Evolutionary conservation across 305 asterid genomes (phyloP), one percentile per base, ranked within the genome.

Genomic region (Striga hermonthica): DNA sequence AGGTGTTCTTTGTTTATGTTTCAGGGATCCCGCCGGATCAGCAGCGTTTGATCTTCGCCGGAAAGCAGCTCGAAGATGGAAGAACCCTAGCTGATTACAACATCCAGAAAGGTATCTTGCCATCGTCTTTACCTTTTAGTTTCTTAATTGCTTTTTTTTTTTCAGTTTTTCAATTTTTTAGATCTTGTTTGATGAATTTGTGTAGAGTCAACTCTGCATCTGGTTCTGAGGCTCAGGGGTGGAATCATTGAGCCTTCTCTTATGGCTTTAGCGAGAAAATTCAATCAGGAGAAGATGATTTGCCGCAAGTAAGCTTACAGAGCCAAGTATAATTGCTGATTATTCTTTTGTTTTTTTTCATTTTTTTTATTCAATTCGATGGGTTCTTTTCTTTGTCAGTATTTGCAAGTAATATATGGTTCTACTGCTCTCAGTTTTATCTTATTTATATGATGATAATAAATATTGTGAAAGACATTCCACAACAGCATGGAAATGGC

Each of bases 51-150:
- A 85, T 85, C 73, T 85, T 85, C 76, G 92, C 92, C 43, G 92
- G 89, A 35, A 86, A 86, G 72, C 89, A 86, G 79, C 89, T 86
- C 53, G 92, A 85, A 71, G 92, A 85, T 81, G 89, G 92, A 53
- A 84, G 89, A 16, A 81, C 92, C 4, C 85, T 85, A 8, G 92
- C 89, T 64, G 92, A 85, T 79, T 85, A 85, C 54, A 85, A 83
- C 76, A 85, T 85, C 72, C 93, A 85, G 74, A 85, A 83, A 76
- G 92, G 87, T 85, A 12, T 58, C 16, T 47, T 5, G 22, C 54
- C n/a, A n/a, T n/a, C n/a, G n/a, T n/a, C n/a, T n/a, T n/a, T n/a
- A n/a, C n/a, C n/a, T n/a, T n/a, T n/a, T n/a, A n/a, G n/a, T n/a
- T n/a, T n/a, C n/a, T n/a, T n/a, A n/a, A n/a, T 62, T 47, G 4